Conservation (phyloP, 306 rosid species). For the Inga laurina region DNA sequence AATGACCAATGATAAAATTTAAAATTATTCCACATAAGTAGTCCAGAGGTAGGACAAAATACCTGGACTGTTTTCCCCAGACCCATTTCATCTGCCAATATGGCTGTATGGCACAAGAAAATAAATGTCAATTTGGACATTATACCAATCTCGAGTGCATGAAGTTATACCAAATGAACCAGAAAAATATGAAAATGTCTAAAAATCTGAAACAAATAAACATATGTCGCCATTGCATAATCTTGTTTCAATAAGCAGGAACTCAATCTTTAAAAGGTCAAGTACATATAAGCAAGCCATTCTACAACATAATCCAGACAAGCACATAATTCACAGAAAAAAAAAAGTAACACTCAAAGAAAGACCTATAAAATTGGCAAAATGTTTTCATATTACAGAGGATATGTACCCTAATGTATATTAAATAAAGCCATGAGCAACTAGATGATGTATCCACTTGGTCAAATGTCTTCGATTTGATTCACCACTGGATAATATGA, state of each 20-base stretch:
- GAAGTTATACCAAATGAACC: slow-evolving; percentile 5
- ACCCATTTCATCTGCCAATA: slow-evolving; percentile 99
- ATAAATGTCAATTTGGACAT: slow-evolving; percentile 23
- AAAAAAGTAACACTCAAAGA: slow-evolving; percentile 4
- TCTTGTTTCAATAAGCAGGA: slow-evolving; percentile 8
- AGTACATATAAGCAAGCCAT: slow-evolving; percentile 1
- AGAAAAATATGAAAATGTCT: background rate
- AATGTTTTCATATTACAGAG: background rate
- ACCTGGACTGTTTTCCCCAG: slow-evolving; percentile 98
- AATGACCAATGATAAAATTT: slow-evolving; percentile 10
- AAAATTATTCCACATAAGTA: slow-evolving; percentile 25
- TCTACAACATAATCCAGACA: slow-evolving; percentile 10
- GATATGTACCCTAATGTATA: background rate
- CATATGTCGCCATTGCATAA: background rate
- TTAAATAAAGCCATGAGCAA: background rate
- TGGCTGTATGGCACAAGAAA: slow-evolving; percentile 63
- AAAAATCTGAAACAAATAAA: slow-evolving; percentile 1
- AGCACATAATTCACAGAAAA: background rate
- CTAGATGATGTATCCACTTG: background rate
- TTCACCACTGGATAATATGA: background rate
- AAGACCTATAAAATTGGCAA: background rate
- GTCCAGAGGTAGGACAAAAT: slow-evolving; percentile 20
- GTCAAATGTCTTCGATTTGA: background rate
- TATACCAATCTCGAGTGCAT: slow-evolving; percentile 22
- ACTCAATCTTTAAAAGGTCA: slow-evolving; percentile 6